Base-by-base conservation (phyloP, 768 basidiomycete genomes). In the Suillus weaverae region DNA sequence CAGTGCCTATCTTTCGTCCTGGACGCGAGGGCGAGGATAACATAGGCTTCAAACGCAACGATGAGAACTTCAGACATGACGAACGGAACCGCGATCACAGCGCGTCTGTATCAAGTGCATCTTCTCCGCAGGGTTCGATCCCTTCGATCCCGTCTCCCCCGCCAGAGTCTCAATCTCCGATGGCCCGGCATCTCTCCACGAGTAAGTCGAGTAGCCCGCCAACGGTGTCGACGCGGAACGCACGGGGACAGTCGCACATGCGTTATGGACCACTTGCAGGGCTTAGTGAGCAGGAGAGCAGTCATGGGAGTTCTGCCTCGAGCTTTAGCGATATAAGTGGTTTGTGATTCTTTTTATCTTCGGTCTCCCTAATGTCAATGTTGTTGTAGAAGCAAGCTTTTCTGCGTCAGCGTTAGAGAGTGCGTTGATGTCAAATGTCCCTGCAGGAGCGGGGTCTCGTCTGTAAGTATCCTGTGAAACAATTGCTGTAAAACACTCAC, bases 301-400 rank as follows among this genome's bases (percentile, higher is more conserved):
- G 80, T 67, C 84, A 89, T 59, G 86, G 87, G 3, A 93, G 91
- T 30, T 86, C 88, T 50, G 85, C 91, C 0, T 93, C 92, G 8
- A 87, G 93, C 74, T 93, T 94, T 70, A 94, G 92, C 71, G 93
- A 95, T 71, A 71, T 94, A 51, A 95, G 93, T 70, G 92, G 93
- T 92, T 70, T 71, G 85, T 77, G 18, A 20, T 5, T 38, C 5
- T 38, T 14, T n/a, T 14, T 32, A 2, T 16, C 44, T 30, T 50
- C 16, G 30, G 14, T 63, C 1, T 69, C 5, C 43, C 43, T 38
- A 11, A 22, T 35, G 11, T 33, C 63, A 22, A 61, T 41, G 46
- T 59, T 57, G 18, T 50, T 16, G 43, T 63, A 91, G 90, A 92
- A 69, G 84, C 86, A 13, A 91, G 90, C 72, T 74, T 94, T 44